Percentiles rank a stretch among this genome's conserved stretches.
Conservation (phyloP, 306 rosid species). For the Hippophae tibetana region DNA sequence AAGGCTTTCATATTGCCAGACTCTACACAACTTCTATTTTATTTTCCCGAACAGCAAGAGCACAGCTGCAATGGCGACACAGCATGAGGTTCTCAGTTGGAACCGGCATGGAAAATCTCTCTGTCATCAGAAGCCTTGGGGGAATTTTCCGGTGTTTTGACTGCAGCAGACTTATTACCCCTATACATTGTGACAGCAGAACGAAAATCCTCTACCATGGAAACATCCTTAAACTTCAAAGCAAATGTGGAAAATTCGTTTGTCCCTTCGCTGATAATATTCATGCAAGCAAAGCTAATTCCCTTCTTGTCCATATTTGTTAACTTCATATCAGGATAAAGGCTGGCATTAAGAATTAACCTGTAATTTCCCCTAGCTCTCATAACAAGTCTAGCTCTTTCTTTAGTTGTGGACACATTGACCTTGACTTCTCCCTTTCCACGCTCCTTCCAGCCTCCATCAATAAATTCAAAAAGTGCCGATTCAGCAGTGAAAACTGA, state of each 20-base stretch:
- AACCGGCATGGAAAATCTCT: constrained; percentile 6
- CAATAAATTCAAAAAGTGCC: constrained; percentile 56
- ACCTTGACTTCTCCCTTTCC: constrained; percentile 89
- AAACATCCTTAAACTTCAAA: constrained; percentile 75
- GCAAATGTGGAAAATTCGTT: constrained; percentile 75
- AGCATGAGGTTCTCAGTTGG: constrained; percentile 4
- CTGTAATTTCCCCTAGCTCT: constrained; percentile 74
- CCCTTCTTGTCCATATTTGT: constrained; percentile 87
- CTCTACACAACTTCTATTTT: constrained; percentile 15
- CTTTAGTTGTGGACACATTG: constrained; percentile 48
- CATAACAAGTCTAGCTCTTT: constrained; percentile 71
- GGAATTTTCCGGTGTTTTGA: constrained; percentile 76
- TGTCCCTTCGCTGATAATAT: constrained; percentile 65
- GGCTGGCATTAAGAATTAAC: constrained; percentile 75
- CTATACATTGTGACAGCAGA: constrained; percentile 46
- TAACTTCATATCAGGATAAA: constrained; percentile 82
- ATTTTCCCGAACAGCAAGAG: constrained; percentile 7
- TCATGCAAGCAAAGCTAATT: constrained; percentile 83
- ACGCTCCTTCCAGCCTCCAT: constrained; percentile 89
- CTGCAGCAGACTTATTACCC: constrained; percentile 27
- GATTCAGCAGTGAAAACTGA: constrained; percentile 69
- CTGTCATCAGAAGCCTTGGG: constrained; percentile 50
- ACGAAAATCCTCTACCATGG: constrained; percentile 64
- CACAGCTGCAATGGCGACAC: background rate
- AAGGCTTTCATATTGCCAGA: constrained; percentile 27